Evolutionary conservation across 805 yeast species (phyloP), one percentile per base, ranked within the genome.

Genomic region (Tetrapisispora iriomotensis): DNA sequence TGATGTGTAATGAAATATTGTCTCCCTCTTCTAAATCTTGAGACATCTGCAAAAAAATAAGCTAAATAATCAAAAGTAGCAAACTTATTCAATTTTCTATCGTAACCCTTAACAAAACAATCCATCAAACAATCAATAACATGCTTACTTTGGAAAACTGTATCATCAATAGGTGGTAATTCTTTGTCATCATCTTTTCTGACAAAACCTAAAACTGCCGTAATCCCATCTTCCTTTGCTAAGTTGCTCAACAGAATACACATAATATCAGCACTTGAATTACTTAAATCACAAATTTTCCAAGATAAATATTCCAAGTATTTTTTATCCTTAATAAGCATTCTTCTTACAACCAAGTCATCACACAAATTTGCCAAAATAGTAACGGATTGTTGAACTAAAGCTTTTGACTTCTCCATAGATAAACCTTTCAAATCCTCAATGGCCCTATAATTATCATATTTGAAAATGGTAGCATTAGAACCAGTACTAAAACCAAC

Each of bases 11-110:
- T 73, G 52, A 87, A 85, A 60, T 86, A 87, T 34, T 72, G 70
- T 58, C 95, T 75, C n/a, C 90, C 90, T 38, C 62, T 60, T 26
- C 66, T 63, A 51, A 79, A 82, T 48, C 96, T 74, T 1, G 96
- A 85, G 34, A 86, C 66, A 56, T 90, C 96, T 12, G 95, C 88
- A 61, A 92, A 88, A 56, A 85, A 85, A 58, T 79, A 86, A 1
- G 95, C 73, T 46, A 92, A 66, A 57, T 84, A 88, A 58, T 88
- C 96, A 53, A 64, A 90, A 49, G 74, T 72, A 2, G 94, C 92
- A 49, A 67, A 71, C 51, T 71, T 73, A 64, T 85, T 86, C 43
- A 86, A 67, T 13, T 74, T 60, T 55, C 85, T 69, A 51, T 82
- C 87, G 34, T 72, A 68, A 7, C 95, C 95, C 54, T 82, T 82